phyloP scores from a whole-genome alignment of 139 green algal species.

The Auxenochlorella pyrenoidosa region DNA sequence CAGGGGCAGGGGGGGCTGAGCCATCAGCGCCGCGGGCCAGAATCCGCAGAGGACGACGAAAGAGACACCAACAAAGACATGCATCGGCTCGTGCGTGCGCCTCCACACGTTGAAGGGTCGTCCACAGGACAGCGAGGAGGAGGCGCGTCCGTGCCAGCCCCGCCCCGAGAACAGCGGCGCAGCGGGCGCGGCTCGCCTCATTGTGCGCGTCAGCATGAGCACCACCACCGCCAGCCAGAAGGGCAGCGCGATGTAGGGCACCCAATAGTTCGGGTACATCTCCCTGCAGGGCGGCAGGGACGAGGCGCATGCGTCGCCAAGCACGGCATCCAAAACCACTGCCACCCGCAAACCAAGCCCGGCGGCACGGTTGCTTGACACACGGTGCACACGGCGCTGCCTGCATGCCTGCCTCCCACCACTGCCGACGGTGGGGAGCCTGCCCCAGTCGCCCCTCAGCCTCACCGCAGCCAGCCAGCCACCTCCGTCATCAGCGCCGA shows the following conservation, averaged over 20 bases:
- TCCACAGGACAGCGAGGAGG: too few species aligned
- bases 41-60: too few species aligned
- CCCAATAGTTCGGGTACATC: constrained; percentile 1
- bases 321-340: too few species aligned
- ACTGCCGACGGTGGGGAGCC: neutral
- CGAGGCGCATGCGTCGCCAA: too few species aligned
- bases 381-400: too few species aligned
- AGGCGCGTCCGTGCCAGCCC: too few species aligned
- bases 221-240: neutral
- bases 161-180: too few species aligned
- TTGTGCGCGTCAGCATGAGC: neutral
- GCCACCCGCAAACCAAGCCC: too few species aligned
- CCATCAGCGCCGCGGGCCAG: neutral
- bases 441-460: neutral
- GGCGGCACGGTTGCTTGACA: too few species aligned
- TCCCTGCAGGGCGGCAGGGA: neutral
- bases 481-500: neutral
- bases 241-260: neutral
- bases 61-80: too few species aligned
- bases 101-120: too few species aligned
- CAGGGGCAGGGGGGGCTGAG: neutral
- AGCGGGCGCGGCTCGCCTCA: neutral
- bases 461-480: constrained; percentile 10
- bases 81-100: too few species aligned
- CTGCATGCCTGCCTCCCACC: neutral